These are phyloP conservation scores for Wickerhamiella spandovensis DNA, from an alignment of 805 yeast genomes.

Conservation along the genomic window DNA sequence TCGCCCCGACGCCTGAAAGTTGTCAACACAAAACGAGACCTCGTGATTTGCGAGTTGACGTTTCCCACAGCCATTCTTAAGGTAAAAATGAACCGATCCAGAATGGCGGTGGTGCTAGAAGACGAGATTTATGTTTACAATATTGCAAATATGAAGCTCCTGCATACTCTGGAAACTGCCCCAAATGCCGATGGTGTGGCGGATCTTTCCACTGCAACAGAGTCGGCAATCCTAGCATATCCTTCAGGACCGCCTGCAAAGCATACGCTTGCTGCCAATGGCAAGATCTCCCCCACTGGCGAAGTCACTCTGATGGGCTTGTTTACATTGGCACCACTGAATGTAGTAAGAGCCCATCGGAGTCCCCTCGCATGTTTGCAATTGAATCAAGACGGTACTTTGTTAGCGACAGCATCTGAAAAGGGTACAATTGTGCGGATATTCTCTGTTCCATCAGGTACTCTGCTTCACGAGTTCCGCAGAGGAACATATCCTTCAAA, in stretches of 20 bases:
- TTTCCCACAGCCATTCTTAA: slow-evolving; percentile 66
- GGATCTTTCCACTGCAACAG: slow-evolving; percentile 13
- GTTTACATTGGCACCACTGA: slow-evolving; percentile 55
- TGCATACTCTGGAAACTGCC: slow-evolving; percentile 53
- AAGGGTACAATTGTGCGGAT: slow-evolving; percentile 86
- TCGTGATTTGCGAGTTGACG: slow-evolving; percentile 69
- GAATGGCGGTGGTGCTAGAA: slow-evolving; percentile 62
- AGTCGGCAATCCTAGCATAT: slow-evolving; percentile 29
- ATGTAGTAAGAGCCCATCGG: slow-evolving; percentile 78
- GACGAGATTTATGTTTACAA: slow-evolving; percentile 84
- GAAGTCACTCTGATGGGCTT: slow-evolving; percentile 74
- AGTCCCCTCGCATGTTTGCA: slow-evolving; percentile 55
- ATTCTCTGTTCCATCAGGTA: slow-evolving; percentile 46
- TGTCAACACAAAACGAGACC: slow-evolving; percentile 55
- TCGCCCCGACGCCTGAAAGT: slow-evolving; percentile 73
- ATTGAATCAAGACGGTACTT: slow-evolving; percentile 59
- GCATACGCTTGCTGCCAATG: slow-evolving; percentile 11
- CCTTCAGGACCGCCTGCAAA: slow-evolving; percentile 33
- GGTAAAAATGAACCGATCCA: slow-evolving; percentile 66
- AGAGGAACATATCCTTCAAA: slow-evolving; percentile 78
- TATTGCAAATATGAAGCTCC: slow-evolving; percentile 72
- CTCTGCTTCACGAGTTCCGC: slow-evolving; percentile 56
- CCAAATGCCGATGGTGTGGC: slow-evolving; percentile 32
- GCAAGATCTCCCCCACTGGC: slow-evolving; percentile 30
- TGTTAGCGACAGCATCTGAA: slow-evolving; percentile 77